Conservation (phyloP, 306 rosid genomes). For the Cicer judaicum region DNA sequence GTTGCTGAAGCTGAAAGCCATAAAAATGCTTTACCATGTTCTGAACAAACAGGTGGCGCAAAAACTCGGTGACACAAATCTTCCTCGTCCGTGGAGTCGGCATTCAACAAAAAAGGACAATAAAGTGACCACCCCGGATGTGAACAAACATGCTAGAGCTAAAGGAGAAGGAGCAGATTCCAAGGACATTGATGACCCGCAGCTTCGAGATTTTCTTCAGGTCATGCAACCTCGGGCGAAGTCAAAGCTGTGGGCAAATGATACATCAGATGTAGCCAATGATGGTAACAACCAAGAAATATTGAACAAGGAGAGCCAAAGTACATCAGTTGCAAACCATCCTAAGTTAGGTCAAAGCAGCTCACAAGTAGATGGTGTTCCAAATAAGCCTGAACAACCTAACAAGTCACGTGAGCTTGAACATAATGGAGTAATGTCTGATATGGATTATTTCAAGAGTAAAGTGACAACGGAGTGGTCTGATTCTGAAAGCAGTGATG, state of each 20-base stretch:
- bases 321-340: conserved; percentile 37
- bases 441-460: conserved; percentile 88
- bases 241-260: conserved; percentile 90
- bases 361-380: conserved; percentile 38
- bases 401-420: conserved; percentile 47
- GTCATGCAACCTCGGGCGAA: conserved; percentile 82
- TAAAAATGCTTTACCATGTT: neutral
- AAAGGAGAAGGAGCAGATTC: conserved; percentile 43
- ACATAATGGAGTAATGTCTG: conserved; percentile 57
- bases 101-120: conserved; percentile 58
- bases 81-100: conserved; percentile 90
- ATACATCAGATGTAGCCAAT: conserved; percentile 49
- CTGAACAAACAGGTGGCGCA: conserved; percentile 60
- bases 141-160: conserved; percentile 40
- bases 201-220: conserved; percentile 81
- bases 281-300: conserved; percentile 44
- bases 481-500: conserved; percentile 69
- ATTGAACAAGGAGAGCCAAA: conserved; percentile 45
- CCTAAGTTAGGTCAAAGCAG: conserved; percentile 41
- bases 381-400: conserved; percentile 37
- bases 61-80: conserved; percentile 73
- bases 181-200: conserved; percentile 55
- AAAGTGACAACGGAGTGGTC: conserved; percentile 80
- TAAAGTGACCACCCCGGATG: conserved; percentile 45
- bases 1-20: conserved; percentile 8